These are phyloP conservation scores for Esteya vermicola DNA, from an alignment of 2,329 filamentous ascomycete species.

Conservation along the genomic window DNA sequence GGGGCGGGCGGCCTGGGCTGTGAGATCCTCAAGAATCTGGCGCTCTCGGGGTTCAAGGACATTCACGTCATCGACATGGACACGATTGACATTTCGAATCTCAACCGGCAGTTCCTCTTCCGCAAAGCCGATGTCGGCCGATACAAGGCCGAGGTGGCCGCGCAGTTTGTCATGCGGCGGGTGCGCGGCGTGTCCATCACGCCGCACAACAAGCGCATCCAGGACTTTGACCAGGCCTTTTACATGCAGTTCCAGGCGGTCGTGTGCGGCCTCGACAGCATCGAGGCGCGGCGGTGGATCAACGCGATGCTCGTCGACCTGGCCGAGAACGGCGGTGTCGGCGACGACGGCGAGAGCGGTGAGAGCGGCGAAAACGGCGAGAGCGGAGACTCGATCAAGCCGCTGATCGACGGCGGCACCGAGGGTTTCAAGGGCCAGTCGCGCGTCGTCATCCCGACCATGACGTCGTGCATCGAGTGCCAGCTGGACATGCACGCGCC, in stretches of 20 bases:
- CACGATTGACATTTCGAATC: conserved; percentile 95
- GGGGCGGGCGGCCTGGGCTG: conserved; percentile 90
- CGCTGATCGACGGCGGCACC: conserved; percentile 89
- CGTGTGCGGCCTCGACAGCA: conserved; percentile 88
- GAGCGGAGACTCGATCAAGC: conserved; percentile 72
- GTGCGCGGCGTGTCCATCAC: conserved; percentile 89
- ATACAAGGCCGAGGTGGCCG: conserved; percentile 85
- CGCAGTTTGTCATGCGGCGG: conserved; percentile 76
- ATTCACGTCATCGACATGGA: conserved; percentile 99
- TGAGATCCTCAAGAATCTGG: conserved; percentile 92
- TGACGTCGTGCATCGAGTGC: conserved; percentile 95
- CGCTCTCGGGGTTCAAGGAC: conserved; percentile 86
- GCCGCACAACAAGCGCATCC: conserved; percentile 85
- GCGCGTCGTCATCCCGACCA: conserved; percentile 76
- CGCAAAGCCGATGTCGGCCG: conserved; percentile 83
- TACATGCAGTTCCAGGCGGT: conserved; percentile 95
- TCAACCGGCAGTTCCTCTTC: conserved; percentile 96
- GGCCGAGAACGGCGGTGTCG: conserved; percentile 52
- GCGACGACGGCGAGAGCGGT: conserved; percentile 51
- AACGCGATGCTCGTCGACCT: conserved; percentile 86
- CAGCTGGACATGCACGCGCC: conserved; percentile 98
- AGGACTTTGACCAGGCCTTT: conserved; percentile 91
- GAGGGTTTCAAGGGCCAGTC: conserved; percentile 97
- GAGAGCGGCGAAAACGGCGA: too few species aligned
- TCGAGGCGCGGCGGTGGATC: conserved; percentile 97